These are phyloP conservation scores for Ophiocordyceps camponoti-floridani DNA, from an alignment of 2,329 filamentous ascomycete genomes.

Conservation along the genomic window DNA sequence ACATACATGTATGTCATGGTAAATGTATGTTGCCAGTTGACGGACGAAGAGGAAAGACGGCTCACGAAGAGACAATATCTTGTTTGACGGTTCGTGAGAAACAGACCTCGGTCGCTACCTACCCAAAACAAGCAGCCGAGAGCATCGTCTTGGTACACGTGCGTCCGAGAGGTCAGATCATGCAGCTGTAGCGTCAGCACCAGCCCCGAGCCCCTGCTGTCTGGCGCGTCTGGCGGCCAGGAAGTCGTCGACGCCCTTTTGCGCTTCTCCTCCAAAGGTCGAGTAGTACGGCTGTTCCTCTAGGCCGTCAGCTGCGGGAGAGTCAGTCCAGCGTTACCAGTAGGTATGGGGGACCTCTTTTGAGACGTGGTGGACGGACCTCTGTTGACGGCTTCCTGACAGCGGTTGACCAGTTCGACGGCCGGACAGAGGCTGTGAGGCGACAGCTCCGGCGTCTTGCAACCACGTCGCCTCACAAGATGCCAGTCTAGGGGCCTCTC, in stretches of 20 bases:
- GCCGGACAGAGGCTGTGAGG: constrained; percentile 9
- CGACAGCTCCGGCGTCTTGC: constrained; percentile 9
- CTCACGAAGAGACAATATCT: too few relatives aligned
- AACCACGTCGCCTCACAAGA: constrained; percentile 9
- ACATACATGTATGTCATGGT: too few relatives aligned
- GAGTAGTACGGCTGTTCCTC: constrained; percentile 17
- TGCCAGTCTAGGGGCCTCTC: constrained; percentile 9
- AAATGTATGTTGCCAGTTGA: too few relatives aligned
- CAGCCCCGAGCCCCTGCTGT: neutral
- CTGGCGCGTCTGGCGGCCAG: constrained; percentile 5
- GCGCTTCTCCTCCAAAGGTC: constrained; percentile 14
- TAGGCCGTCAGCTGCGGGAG: constrained; percentile 8
- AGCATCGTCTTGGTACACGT: neutral
- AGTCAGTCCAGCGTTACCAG: neutral
- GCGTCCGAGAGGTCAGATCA: constrained; percentile 1
- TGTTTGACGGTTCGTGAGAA: too few relatives aligned
- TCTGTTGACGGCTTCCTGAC: constrained; percentile 10
- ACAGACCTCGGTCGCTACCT: too few relatives aligned
- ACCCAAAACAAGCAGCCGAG: too few relatives aligned
- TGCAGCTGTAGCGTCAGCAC: constrained; percentile 1
- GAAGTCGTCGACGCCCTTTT: constrained; percentile 11
- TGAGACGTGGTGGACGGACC: constrained; percentile 3
- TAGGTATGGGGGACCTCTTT: neutral
- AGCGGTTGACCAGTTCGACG: constrained; percentile 7
- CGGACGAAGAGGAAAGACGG: too few relatives aligned